Conservation (phyloP, 768 basidiomycete species). For the Ramaria sp. region DNA sequence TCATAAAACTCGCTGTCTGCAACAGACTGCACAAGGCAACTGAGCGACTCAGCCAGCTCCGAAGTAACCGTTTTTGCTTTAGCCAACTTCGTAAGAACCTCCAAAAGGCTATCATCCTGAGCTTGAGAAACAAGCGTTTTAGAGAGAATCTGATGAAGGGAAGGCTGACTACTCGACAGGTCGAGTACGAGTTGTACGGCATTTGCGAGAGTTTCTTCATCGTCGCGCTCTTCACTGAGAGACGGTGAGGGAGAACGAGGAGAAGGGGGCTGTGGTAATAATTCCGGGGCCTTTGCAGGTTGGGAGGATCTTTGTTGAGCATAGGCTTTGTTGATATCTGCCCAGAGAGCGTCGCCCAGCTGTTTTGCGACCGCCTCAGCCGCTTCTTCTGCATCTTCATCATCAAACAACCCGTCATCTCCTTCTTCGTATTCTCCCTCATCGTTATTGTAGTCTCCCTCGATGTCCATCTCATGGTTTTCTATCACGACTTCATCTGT, state of each 20-base stretch:
- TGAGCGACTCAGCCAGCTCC: background rate
- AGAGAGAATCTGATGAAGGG: constrained; percentile 44
- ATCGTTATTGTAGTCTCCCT: constrained; percentile 13
- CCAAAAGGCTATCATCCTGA: constrained; percentile 41
- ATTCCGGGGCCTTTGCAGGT: constrained; percentile 17
- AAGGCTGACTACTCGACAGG: constrained; percentile 43
- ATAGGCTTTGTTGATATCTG: constrained; percentile 59
- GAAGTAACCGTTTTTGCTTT: background rate
- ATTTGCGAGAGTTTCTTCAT: constrained; percentile 6
- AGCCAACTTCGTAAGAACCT: constrained; percentile 28
- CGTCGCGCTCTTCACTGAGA: constrained; percentile 1
- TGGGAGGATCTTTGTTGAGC: constrained; percentile 24
- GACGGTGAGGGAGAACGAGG: constrained; percentile 3
- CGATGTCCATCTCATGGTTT: background rate
- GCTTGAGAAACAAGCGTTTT: constrained; percentile 39
- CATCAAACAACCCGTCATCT: constrained; percentile 21
- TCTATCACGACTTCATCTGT: background rate
- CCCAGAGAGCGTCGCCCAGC: constrained; percentile 69
- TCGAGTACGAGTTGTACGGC: constrained; percentile 37
- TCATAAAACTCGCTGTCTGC: background rate
- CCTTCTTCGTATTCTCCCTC: constrained; percentile 44
- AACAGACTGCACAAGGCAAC: constrained; percentile 3
- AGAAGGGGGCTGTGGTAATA: background rate
- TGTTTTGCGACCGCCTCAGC: constrained; percentile 66
- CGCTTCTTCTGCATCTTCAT: constrained; percentile 52